Evolutionary conservation across 1,139 yeast species (phyloP), one percentile per base, ranked within the genome.

Genomic region (Geotrichum aggregatum): DNA sequence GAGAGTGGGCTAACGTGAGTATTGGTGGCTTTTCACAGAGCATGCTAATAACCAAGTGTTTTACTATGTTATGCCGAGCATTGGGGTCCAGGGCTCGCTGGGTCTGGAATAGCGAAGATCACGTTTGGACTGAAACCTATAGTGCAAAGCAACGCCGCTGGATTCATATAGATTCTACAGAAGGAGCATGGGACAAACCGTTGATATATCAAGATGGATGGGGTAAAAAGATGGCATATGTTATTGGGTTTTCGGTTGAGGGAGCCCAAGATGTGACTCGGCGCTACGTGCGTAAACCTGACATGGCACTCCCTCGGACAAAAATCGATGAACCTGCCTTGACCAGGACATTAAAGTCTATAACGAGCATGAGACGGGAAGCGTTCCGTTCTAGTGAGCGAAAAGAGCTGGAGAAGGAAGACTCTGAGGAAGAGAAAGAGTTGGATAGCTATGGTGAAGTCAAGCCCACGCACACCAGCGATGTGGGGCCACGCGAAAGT

Each of bases 201-300:
- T 66, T 73, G 35, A 71, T 89, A 28, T 91, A 91, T 63, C 78
- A 83, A 47, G 75, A 77, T 39, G 95, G 95, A 44, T 91, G 98
- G 98, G 95, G 94, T 39, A 91, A 91, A 70, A 79, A 79, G 56
- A 91, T 91, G 98, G 84, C 95, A 50, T 87, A 86, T 69, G 86
- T 83, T 2, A 70, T 91, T 54, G 97, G 87, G 0, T 76, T 85
- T 54, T 77, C 82, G 42, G 74, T 72, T 41, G 74, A 74, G 40
- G 88, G 87, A 36, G 74, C 83, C 3, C 65, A 73, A 4, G 97
- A 91, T 66, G 82, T 91, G 44, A 79, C 91, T 34, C 66, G 69
- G 7, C 79, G 88, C 57, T 91, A 91, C 60, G 79, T 88, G 31
- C 73, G 82, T 3, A 71, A 75, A 8, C 66, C 71, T 1, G 76